Conservation (phyloP, 768 basidiomycete species). For the Trametes villosa region DNA sequence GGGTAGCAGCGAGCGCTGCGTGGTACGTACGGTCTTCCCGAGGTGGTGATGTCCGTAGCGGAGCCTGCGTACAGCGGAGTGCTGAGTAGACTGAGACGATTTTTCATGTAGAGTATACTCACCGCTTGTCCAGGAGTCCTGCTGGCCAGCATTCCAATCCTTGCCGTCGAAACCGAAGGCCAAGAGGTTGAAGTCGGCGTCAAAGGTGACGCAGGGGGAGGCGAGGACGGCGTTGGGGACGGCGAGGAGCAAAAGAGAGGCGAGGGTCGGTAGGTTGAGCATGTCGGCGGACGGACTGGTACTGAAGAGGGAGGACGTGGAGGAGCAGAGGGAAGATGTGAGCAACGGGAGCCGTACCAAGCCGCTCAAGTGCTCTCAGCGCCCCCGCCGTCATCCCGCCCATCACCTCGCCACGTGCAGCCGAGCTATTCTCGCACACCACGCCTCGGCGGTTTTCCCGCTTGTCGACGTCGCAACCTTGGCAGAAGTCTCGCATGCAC, state of each 20-base stretch:
- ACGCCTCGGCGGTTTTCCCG: neutral
- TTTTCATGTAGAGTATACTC: conserved; percentile 16
- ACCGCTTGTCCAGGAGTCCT: conserved; percentile 69
- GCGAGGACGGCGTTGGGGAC: conserved; percentile 40
- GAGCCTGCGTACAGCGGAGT: conserved; percentile 41
- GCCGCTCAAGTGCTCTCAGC: neutral
- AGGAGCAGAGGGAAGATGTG: neutral
- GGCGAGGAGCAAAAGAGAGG: conserved; percentile 57
- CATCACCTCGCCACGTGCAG: conserved; percentile 9
- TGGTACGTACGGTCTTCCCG: conserved; percentile 73
- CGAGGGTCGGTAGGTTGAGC: conserved; percentile 46
- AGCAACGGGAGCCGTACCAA: neutral
- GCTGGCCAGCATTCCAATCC: conserved; percentile 81
- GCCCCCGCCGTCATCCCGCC: neutral
- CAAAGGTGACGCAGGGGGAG: conserved; percentile 77
- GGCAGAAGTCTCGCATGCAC: too few species aligned
- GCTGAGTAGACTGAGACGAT: neutral
- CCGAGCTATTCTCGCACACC: conserved; percentile 11
- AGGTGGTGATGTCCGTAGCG: conserved; percentile 69
- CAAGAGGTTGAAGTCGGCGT: conserved; percentile 79
- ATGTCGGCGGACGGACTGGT: conserved; percentile 30
- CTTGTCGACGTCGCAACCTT: neutral
- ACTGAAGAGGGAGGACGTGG: neutral
- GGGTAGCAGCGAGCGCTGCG: neutral
- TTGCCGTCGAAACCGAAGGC: conserved; percentile 84